A percentile compares a stretch with the other conserved stretches of the same genome.
Evolutionary conservation across 225 moss, liverwort and hornwort species (phyloP).

Genomic region (Bryoerythrophyllum caledonicum): DNA sequence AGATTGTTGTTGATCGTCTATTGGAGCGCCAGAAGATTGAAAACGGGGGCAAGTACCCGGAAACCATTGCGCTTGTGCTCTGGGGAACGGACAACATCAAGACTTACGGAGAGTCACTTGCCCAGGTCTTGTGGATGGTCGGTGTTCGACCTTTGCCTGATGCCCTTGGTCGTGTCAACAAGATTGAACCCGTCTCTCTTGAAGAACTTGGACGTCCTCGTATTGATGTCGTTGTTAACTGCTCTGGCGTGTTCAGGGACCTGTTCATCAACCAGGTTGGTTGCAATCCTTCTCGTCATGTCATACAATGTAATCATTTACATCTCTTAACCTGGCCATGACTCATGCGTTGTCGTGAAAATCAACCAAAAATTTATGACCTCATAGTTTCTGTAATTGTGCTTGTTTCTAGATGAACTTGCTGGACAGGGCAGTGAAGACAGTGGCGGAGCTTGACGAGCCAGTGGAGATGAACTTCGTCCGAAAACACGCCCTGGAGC

Average conservation of each 20-base stretch:
- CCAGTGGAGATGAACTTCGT: constrained; percentile 94
- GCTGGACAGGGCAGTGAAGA: constrained; percentile 93
- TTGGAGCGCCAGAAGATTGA: constrained; percentile 88
- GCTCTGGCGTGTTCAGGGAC: constrained; percentile 96
- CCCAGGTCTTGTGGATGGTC: constrained; percentile 98
- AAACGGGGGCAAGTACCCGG: constrained; percentile 91
- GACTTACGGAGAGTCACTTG: constrained; percentile 96
- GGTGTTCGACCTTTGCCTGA: constrained; percentile 90
- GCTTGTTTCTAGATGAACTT: constrained; percentile 93
- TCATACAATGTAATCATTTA: no score
- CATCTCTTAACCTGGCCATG: no score
- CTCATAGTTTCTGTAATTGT: no score
- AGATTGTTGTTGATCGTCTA: constrained; percentile 90
- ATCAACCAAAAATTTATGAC: no score
- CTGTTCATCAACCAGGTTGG: constrained; percentile 98
- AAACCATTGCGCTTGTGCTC: constrained; percentile 88
- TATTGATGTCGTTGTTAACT: constrained; percentile 96
- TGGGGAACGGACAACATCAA: constrained; percentile 99
- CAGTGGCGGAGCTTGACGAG: constrained; percentile 95
- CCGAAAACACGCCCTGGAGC: constrained; percentile 90
- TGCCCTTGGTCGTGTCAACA: constrained; percentile 93
- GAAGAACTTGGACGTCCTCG: constrained; percentile 98
- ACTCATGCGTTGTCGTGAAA: no score
- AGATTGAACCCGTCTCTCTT: constrained; percentile 88
- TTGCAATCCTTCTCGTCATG: neutral